Evolutionary conservation across 768 basidiomycete genomes (phyloP).

Genomic region (Coprinopsis sp.): DNA sequence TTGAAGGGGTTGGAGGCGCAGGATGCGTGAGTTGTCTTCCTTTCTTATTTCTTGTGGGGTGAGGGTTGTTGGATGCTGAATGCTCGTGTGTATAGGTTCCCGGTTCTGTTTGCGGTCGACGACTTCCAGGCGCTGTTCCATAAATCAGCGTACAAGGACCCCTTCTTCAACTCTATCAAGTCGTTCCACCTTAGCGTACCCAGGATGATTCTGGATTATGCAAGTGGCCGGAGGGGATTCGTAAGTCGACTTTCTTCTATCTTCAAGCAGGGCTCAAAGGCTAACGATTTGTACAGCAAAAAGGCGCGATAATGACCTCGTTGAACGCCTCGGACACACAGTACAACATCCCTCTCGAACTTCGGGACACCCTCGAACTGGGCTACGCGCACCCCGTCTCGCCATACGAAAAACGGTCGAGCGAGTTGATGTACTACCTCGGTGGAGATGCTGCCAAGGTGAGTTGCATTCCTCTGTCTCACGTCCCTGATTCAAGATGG

Average conservation of each 20-base stretch:
- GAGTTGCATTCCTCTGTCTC: too few relatives aligned
- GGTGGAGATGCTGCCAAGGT: too few relatives aligned
- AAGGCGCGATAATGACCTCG: slow-evolving; percentile 71
- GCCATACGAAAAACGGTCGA: slow-evolving; percentile 53
- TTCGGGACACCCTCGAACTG: slow-evolving; percentile 56
- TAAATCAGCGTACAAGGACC: slow-evolving; percentile 65
- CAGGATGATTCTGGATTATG: slow-evolving; percentile 71
- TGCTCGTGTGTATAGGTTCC: slow-evolving; percentile 41
- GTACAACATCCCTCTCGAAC: slow-evolving; percentile 57
- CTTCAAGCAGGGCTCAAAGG: background rate
- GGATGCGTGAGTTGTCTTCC: slow-evolving; percentile 43
- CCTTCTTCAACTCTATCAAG: slow-evolving; percentile 62
- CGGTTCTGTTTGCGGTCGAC: slow-evolving; percentile 81
- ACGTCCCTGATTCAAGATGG: too few relatives aligned
- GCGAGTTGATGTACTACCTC: slow-evolving; percentile 34
- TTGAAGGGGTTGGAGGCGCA: slow-evolving; percentile 62
- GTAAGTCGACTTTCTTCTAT: slow-evolving; percentile 39
- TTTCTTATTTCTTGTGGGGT: background rate
- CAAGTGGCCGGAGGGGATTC: slow-evolving; percentile 63
- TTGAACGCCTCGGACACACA: slow-evolving; percentile 56
- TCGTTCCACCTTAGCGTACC: slow-evolving; percentile 79
- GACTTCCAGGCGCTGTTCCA: slow-evolving; percentile 82
- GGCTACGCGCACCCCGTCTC: slow-evolving; percentile 25
- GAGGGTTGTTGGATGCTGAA: background rate
- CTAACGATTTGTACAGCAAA: slow-evolving; percentile 36